A percentile compares a stretch with the other conserved stretches of the same genome.
Conservation (phyloP, 805 yeast genomes). For the Wickerhamiella musiphila region DNA sequence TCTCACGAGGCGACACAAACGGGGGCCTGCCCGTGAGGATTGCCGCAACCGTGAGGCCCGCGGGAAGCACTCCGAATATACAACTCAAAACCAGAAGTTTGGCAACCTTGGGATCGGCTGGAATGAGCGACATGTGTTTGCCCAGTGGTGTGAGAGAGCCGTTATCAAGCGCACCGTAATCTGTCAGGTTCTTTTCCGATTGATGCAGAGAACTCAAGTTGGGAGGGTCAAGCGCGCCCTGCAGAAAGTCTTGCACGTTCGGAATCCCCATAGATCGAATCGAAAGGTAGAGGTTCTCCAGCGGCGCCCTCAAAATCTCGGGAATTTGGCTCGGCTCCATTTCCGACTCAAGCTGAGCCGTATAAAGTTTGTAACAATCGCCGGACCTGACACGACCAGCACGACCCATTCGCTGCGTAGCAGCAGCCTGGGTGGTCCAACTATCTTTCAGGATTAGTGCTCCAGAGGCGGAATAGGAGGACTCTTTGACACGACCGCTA, state of each 20-base stretch:
- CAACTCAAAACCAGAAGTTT: slow-evolving; percentile 66
- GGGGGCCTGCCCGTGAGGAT: slow-evolving; percentile 57
- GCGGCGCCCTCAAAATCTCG: slow-evolving; percentile 68
- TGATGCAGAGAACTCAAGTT: slow-evolving; percentile 30
- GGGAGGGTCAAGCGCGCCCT: slow-evolving; percentile 74
- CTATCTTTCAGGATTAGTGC: slow-evolving; percentile 56
- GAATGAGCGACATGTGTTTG: slow-evolving; percentile 57
- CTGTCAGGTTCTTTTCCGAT: slow-evolving; percentile 36
- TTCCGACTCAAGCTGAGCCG: slow-evolving; percentile 36
- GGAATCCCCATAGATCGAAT: slow-evolving; percentile 80
- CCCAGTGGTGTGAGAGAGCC: slow-evolving; percentile 60
- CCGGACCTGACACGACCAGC: slow-evolving; percentile 93
- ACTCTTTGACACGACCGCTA: slow-evolving; percentile 67
- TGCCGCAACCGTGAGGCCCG: slow-evolving; percentile 67
- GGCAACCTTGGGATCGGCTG: slow-evolving; percentile 71
- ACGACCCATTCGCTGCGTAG: slow-evolving; percentile 84
- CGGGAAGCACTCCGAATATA: slow-evolving; percentile 64
- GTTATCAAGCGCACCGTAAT: slow-evolving; percentile 53
- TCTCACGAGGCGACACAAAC: slow-evolving; percentile 41
- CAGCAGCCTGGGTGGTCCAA: slow-evolving; percentile 85
- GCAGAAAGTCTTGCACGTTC: slow-evolving; percentile 51
- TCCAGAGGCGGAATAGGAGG: slow-evolving; percentile 45
- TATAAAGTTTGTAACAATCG: slow-evolving; percentile 61
- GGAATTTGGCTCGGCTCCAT: slow-evolving; percentile 72
- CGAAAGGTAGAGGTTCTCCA: slow-evolving; percentile 66